Evolutionary conservation across 2,329 filamentous ascomycete species (phyloP).

Genomic region (Orbilia javanica): DNA sequence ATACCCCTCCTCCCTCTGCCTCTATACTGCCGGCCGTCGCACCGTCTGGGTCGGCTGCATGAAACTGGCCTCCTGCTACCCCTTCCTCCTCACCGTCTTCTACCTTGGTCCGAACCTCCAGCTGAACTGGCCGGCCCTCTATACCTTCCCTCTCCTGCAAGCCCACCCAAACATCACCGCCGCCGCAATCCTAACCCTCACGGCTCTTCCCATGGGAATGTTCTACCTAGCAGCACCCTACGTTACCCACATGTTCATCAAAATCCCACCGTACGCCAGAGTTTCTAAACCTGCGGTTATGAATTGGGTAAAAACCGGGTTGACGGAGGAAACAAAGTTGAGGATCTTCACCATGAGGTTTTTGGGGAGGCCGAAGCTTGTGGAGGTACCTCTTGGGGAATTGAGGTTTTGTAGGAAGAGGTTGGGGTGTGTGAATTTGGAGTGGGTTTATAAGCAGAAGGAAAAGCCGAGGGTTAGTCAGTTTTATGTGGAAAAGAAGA

Average conservation of each 20-base stretch:
- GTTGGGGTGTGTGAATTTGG: constrained; percentile 60
- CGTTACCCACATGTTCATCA: constrained; percentile 60
- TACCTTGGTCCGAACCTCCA: constrained; percentile 54
- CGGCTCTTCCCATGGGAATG: constrained; percentile 51
- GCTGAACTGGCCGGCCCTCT: constrained; percentile 38
- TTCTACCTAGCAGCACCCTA: constrained; percentile 60
- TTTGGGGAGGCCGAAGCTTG: constrained; percentile 60
- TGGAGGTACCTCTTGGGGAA: constrained; percentile 59
- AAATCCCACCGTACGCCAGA: constrained; percentile 60
- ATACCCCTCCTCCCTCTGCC: constrained; percentile 51
- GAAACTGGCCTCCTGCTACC: constrained; percentile 52
- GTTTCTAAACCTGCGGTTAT: constrained; percentile 47
- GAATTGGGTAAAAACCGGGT: constrained; percentile 44
- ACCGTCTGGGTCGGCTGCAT: constrained; percentile 53
- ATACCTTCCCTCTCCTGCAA: constrained; percentile 33
- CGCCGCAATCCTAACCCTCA: constrained; percentile 16
- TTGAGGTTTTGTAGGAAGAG: constrained; percentile 58
- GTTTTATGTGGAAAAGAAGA: constrained; percentile 49
- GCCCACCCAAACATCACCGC: constrained; percentile 39
- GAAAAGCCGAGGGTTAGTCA: constrained; percentile 50
- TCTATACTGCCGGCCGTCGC: constrained; percentile 51
- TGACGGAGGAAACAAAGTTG: constrained; percentile 58
- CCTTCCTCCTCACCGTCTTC: constrained; percentile 57
- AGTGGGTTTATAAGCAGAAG: constrained; percentile 49
- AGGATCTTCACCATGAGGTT: constrained; percentile 59